Evolutionary conservation across 352 stramenopile genomes (phyloP).

Genomic region (Phytophthora citrophthora): DNA sequence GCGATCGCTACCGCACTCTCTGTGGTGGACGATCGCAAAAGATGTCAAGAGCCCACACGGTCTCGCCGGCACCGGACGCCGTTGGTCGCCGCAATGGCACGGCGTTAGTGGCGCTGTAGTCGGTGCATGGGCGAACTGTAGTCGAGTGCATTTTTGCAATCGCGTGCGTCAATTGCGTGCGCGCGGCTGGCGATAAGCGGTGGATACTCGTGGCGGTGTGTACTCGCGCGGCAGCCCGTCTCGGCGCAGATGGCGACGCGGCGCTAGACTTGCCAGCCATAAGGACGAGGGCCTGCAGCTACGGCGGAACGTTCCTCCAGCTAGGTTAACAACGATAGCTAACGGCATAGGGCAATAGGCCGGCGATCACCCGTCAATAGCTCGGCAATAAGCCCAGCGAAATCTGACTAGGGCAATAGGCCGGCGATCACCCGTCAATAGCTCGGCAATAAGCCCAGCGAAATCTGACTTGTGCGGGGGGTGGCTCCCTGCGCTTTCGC

Average conservation of each 20-base stretch:
- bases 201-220: conserved; percentile 17
- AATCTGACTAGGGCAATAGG: conserved; percentile 4
- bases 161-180: conserved; percentile 18
- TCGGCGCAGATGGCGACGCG: conserved; percentile 14
- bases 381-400: not conserved
- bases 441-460: not conserved
- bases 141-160: conserved; percentile 33
- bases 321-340: conserved; percentile 20
- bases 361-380: not conserved
- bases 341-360: conserved; percentile 13
- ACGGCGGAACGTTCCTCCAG: conserved; percentile 28
- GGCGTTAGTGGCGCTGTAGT: conserved; percentile 1
- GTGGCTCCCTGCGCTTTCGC: no score
- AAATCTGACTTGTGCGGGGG: not conserved
- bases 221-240: conserved; percentile 8
- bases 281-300: conserved; percentile 28
- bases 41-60: conserved; percentile 12
- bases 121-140: conserved; percentile 16
- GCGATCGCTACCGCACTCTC: conserved; percentile 1
- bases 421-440: not conserved
- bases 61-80: no score
- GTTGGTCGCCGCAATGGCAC: not conserved
- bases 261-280: conserved; percentile 17
- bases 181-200: conserved; percentile 15
- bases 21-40: conserved; percentile 5